A percentile compares a stretch with the other conserved stretches of the same genome.
These are phyloP conservation scores for Tuber indicum DNA, from an alignment of 495 filamentous ascomycete species.

Conservation along the genomic window DNA sequence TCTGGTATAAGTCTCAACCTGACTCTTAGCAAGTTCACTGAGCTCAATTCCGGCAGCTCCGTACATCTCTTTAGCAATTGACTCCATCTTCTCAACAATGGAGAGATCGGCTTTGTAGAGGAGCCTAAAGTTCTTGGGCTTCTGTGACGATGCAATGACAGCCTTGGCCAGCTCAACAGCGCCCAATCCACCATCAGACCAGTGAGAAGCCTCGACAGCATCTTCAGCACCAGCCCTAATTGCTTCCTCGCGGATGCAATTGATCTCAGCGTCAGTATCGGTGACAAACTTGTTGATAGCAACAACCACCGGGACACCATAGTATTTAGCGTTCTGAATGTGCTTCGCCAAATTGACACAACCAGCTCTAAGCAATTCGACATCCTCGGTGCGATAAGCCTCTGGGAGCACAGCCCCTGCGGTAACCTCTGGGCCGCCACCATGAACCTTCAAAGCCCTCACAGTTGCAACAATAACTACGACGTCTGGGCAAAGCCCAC, in stretches of 20 bases:
- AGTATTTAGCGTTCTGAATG: constrained; percentile 76
- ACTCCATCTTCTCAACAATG: constrained; percentile 84
- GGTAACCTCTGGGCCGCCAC: constrained; percentile 84
- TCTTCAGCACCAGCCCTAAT: constrained; percentile 89
- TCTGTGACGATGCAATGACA: constrained; percentile 73
- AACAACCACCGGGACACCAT: constrained; percentile 91
- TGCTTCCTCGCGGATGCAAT: constrained; percentile 79
- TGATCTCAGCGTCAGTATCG: constrained; percentile 88
- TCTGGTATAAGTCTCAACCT: constrained; percentile 87
- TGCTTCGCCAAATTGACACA: constrained; percentile 94
- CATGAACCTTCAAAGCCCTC: constrained; percentile 91
- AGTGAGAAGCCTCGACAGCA: constrained; percentile 90
- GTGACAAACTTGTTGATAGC: constrained; percentile 95
- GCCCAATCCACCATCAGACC: constrained; percentile 89
- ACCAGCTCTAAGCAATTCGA: constrained; percentile 78
- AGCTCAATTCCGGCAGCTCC: constrained; percentile 87
- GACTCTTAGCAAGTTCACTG: constrained; percentile 86
- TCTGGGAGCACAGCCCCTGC: constrained; percentile 75
- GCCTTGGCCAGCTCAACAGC: constrained; percentile 83
- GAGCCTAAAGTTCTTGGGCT: constrained; percentile 83
- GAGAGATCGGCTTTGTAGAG: constrained; percentile 73
- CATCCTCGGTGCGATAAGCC: constrained; percentile 86
- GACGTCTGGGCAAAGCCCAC: constrained; percentile 82
- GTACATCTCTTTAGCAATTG: constrained; percentile 88
- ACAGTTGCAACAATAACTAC: constrained; percentile 95